phyloP scores from a whole-genome alignment of 352 stramenopile species.

The Pythium aquatile region DNA sequence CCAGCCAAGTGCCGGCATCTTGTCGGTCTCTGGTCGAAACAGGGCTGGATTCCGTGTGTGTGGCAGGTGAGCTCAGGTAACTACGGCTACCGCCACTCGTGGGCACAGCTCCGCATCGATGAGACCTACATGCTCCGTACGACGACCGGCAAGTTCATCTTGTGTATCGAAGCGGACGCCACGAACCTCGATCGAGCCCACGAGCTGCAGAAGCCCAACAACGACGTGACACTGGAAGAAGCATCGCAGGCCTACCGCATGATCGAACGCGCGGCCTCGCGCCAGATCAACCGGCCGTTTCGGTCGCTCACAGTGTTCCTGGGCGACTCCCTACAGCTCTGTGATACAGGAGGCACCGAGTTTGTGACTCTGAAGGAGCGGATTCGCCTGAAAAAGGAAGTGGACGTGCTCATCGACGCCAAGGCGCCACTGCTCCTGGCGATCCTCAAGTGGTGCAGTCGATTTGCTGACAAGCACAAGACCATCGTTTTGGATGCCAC shows the following conservation, averaged over 20 bases:
- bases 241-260: slow-evolving; percentile 60
- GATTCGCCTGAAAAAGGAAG: slow-evolving; percentile 54
- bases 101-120: slow-evolving; percentile 44
- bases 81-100: slow-evolving; percentile 68
- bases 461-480: slow-evolving; percentile 52
- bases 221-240: slow-evolving; percentile 59
- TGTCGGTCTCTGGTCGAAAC: slow-evolving; percentile 48
- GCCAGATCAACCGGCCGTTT: slow-evolving; percentile 47
- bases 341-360: slow-evolving; percentile 45
- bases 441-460: slow-evolving; percentile 53
- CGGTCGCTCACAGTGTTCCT: slow-evolving; percentile 57
- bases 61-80: slow-evolving; percentile 49
- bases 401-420: slow-evolving; percentile 67
- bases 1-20: slow-evolving; percentile 46
- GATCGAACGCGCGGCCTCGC: slow-evolving; percentile 45
- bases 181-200: slow-evolving; percentile 52
- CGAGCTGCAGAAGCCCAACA: slow-evolving; percentile 36
- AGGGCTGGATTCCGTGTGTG: slow-evolving; percentile 53
- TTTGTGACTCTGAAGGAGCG: slow-evolving; percentile 52
- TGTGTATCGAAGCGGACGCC: slow-evolving; percentile 65
- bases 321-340: slow-evolving; percentile 50
- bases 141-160: slow-evolving; percentile 60
- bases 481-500: slow-evolving; percentile 61
- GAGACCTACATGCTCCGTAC: slow-evolving; percentile 54
- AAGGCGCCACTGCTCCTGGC: slow-evolving; percentile 54